Evolutionary conservation across 2,329 filamentous ascomycete species (phyloP).

Genomic region (Apiospora marii): DNA sequence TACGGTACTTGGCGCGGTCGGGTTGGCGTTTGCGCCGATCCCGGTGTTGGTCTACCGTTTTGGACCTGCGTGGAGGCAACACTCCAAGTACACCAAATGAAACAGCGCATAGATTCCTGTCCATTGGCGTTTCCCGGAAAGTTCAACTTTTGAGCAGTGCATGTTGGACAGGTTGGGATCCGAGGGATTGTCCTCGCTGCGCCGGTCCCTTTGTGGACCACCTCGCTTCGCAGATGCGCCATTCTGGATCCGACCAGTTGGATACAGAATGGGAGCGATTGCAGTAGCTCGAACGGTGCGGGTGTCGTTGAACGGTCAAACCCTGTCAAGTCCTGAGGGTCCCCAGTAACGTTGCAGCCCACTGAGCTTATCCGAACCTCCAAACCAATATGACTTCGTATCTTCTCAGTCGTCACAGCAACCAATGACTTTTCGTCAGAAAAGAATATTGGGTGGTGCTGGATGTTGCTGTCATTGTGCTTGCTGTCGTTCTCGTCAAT

Average conservation of each 20-base stretch:
- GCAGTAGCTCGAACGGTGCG: too few relatives aligned
- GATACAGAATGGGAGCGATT: background rate
- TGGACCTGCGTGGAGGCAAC: conserved; percentile 59
- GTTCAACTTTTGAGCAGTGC: background rate
- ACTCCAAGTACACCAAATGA: conserved; percentile 52
- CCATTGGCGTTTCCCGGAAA: background rate
- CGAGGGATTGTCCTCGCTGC: too few relatives aligned
- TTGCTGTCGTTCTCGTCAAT: too few relatives aligned
- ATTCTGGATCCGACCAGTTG: background rate
- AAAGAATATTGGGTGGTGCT: too few relatives aligned
- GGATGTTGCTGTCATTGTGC: too few relatives aligned
- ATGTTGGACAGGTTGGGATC: background rate
- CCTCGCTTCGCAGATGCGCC: background rate
- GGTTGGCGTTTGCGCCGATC: conserved; percentile 56
- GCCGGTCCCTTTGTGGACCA: background rate
- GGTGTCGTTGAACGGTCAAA: too few relatives aligned
- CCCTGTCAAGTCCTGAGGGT: too few relatives aligned
- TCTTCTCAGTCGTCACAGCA: too few relatives aligned
- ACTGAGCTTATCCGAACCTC: too few relatives aligned
- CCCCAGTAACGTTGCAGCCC: too few relatives aligned
- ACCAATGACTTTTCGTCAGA: too few relatives aligned
- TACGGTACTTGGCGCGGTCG: conserved; percentile 51
- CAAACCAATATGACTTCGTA: too few relatives aligned
- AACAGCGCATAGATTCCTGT: background rate
- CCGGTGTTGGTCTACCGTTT: conserved; percentile 59